phyloP scores from a whole-genome alignment of 116 monocot genomes.

The Iris pallida region DNA sequence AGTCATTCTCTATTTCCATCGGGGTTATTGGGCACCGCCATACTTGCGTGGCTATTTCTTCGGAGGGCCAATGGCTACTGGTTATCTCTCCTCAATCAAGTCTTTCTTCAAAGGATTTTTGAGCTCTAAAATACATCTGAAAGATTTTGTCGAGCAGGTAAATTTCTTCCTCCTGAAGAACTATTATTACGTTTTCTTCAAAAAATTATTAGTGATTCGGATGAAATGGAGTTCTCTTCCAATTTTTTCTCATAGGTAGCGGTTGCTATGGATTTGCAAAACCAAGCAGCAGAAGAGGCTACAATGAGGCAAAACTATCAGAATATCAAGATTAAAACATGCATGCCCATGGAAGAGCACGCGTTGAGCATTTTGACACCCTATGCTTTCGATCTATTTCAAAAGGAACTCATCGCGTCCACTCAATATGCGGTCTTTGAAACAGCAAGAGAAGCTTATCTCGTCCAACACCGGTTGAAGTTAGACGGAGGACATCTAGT shows the following conservation, averaged over 20 bases:
- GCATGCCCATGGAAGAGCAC: slow-evolving; percentile 84
- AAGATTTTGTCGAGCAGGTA: slow-evolving; percentile 83
- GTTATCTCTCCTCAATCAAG: slow-evolving; percentile 39
- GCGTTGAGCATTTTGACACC: slow-evolving; percentile 51
- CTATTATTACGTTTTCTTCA: not conserved
- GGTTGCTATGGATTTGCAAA: slow-evolving; percentile 53
- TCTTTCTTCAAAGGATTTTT: slow-evolving; percentile 62
- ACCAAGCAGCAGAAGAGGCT: slow-evolving; percentile 67
- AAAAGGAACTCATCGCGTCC: slow-evolving; percentile 60
- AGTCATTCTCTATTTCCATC: slow-evolving; percentile 43
- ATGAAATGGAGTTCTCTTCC: not conserved
- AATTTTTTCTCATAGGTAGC: slow-evolving; percentile 39
- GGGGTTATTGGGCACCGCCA: slow-evolving; percentile 55
- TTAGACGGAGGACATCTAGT: slow-evolving; percentile 44
- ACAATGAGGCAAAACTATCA: slow-evolving; percentile 66
- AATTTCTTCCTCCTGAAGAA: not conserved
- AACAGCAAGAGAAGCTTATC: slow-evolving; percentile 30
- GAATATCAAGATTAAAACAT: slow-evolving; percentile 52
- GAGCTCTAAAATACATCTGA: slow-evolving; percentile 60
- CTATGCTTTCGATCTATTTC: slow-evolving; percentile 62
- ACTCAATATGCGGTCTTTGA: slow-evolving; percentile 66
- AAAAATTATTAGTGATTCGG: no score
- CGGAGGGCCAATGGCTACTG: slow-evolving; percentile 37
- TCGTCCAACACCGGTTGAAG: slow-evolving; percentile 49
- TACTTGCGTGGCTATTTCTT: slow-evolving; percentile 60